Evolutionary conservation across 257 asterid species (phyloP).

Genomic region (Scutellaria galericulata): DNA sequence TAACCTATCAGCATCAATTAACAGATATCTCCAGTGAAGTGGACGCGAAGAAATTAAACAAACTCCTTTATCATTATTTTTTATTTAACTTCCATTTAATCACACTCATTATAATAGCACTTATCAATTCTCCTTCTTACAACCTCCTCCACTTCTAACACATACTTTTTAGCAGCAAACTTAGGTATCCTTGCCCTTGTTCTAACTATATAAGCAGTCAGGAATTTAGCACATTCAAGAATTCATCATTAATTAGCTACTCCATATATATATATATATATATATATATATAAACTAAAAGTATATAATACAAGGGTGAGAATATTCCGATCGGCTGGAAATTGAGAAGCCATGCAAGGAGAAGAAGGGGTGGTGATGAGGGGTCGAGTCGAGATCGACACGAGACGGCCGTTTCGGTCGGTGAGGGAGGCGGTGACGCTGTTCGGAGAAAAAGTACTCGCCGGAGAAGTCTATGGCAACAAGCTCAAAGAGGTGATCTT

Average conservation of each 20-base stretch:
- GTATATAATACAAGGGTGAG: no score
- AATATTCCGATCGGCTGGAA: no score
- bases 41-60: constrained; percentile 83
- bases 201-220: constrained; percentile 18
- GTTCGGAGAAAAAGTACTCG: constrained; percentile 84
- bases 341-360: constrained; percentile 41
- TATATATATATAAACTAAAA: no score
- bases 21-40: constrained; percentile 73
- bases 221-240: constrained; percentile 26
- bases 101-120: constrained; percentile 23
- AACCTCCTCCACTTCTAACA: constrained; percentile 35
- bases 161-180: constrained; percentile 12
- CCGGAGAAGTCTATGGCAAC: constrained; percentile 70
- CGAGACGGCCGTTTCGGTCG: constrained; percentile 73
- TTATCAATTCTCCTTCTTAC: constrained; percentile 19
- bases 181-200: background rate
- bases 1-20: constrained; percentile 65
- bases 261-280: no score
- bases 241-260: no score
- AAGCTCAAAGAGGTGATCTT: constrained; percentile 66
- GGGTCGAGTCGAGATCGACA: constrained; percentile 89
- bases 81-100: constrained; percentile 32
- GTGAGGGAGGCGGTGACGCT: constrained; percentile 78
- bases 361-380: constrained; percentile 80
- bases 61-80: constrained; percentile 39